phyloP scores from a whole-genome alignment of 2,329 filamentous ascomycete genomes.

The Fusarium dimerum region DNA sequence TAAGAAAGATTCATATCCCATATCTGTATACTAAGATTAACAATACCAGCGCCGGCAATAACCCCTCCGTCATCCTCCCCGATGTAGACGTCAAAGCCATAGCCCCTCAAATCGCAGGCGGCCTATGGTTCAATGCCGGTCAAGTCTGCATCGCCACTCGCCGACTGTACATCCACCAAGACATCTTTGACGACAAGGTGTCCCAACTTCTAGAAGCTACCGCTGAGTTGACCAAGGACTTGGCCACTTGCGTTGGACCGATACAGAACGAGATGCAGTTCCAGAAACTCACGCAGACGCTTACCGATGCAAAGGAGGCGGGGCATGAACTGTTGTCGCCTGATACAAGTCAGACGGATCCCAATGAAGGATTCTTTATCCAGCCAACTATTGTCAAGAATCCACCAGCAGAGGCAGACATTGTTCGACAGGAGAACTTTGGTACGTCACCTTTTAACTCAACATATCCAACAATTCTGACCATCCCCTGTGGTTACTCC shows the following conservation, averaged over 20 bases:
- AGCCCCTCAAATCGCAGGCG: not conserved
- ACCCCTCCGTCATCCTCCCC: conserved; percentile 1
- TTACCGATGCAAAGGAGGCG: not conserved
- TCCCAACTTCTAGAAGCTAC: conserved; percentile 22
- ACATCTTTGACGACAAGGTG: conserved; percentile 54
- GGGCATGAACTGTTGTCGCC: not conserved
- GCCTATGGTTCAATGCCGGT: conserved; percentile 37
- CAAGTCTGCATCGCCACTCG: conserved; percentile 44
- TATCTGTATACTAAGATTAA: not conserved
- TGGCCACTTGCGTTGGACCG: conserved; percentile 48
- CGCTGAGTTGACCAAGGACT: conserved; percentile 29
- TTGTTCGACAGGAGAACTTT: conserved; percentile 1
- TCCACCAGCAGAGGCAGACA: not conserved
- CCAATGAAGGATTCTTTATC: conserved; percentile 1
- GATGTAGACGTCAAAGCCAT: conserved; percentile 1
- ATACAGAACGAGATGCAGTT: conserved; percentile 65
- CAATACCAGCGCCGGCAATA: not conserved
- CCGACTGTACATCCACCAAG: conserved; percentile 59
- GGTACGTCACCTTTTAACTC: not conserved
- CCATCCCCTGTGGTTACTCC: not conserved
- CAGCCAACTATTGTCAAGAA: conserved; percentile 1
- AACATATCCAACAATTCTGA: not conserved
- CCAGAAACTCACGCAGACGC: not conserved
- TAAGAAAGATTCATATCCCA: not conserved
- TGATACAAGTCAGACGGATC: not conserved